A percentile compares a stretch with the other conserved stretches of the same genome.
Evolutionary conservation across 306 rosid genomes (phyloP).

Genomic region (Vicia sativa): DNA sequence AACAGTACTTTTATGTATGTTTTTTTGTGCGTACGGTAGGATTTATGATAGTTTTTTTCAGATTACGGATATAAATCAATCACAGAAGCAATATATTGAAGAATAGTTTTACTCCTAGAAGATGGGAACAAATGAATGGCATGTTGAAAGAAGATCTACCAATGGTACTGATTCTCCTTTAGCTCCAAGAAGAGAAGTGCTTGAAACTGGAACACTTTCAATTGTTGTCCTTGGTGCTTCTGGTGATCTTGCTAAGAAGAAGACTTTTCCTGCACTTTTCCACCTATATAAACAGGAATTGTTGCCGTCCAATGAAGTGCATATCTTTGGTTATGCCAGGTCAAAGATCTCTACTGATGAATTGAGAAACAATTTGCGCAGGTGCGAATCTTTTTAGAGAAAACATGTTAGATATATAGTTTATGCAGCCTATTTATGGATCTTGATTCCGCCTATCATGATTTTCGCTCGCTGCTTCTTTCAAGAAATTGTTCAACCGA

Average conservation of each 20-base stretch:
- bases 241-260: slow-evolving; percentile 99
- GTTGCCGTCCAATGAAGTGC: slow-evolving; percentile 70
- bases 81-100: not conserved
- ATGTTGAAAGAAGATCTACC: slow-evolving; percentile 53
- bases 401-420: too few species aligned
- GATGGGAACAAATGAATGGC: slow-evolving; percentile 81
- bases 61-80: slow-evolving; percentile 19
- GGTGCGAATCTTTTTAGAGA: slow-evolving; percentile 51
- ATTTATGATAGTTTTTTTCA: not conserved
- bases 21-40: not conserved
- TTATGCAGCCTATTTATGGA: not conserved
- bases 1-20: not conserved
- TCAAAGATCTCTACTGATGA: slow-evolving; percentile 81
- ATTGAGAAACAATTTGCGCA: slow-evolving; percentile 69
- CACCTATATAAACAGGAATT: slow-evolving; percentile 86
- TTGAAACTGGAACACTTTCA: slow-evolving; percentile 75
- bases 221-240: slow-evolving; percentile 95
- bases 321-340: slow-evolving; percentile 97
- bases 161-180: slow-evolving; percentile 50
- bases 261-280: slow-evolving; percentile 96
- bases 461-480: slow-evolving; percentile 31
- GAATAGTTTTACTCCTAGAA: slow-evolving; percentile 12
- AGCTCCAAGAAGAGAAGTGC: slow-evolving; percentile 41
- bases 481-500: too few species aligned
- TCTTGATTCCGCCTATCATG: too few species aligned